Evolutionary conservation across 2,329 filamentous ascomycete genomes (phyloP).

Genomic region (Fusarium sp.): DNA sequence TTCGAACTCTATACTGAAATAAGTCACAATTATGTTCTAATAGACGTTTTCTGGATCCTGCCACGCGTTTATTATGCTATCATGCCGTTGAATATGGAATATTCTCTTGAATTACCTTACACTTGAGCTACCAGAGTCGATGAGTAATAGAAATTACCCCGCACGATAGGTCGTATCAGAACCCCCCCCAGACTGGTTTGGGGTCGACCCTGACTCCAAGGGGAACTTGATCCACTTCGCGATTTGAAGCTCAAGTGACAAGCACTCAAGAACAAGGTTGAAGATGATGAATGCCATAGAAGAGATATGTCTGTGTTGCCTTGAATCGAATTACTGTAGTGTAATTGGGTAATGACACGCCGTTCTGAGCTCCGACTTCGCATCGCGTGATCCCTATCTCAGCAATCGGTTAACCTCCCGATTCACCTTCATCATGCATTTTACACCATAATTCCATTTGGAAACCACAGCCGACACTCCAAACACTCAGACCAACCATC

Average conservation of each 20-base stretch:
- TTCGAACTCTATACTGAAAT: too few relatives aligned
- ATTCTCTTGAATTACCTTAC: background rate
- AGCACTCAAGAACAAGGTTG: background rate
- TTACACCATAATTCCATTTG: background rate
- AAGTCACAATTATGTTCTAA: background rate
- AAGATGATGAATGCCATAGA: background rate
- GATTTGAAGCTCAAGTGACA: background rate
- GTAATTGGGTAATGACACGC: background rate
- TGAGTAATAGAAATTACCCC: slow-evolving; percentile 42
- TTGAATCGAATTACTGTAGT: rapidly evolving
- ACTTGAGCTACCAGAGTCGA: background rate
- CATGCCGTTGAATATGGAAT: too few relatives aligned
- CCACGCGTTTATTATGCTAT: too few relatives aligned
- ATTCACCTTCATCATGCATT: background rate
- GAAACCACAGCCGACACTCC: slow-evolving; percentile 8
- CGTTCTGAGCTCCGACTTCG: background rate
- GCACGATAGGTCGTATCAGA: slow-evolving; percentile 18
- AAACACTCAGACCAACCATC: background rate
- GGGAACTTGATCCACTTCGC: background rate
- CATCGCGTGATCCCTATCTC: background rate
- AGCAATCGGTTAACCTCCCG: too few relatives aligned
- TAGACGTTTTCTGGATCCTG: rapidly evolving
- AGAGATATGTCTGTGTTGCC: rapidly evolving
- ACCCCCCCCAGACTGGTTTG: slow-evolving; percentile 15
- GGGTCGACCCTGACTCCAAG: background rate